Evolutionary conservation across 345 rosid species (phyloP).

Genomic region (Laguncularia racemosa): DNA sequence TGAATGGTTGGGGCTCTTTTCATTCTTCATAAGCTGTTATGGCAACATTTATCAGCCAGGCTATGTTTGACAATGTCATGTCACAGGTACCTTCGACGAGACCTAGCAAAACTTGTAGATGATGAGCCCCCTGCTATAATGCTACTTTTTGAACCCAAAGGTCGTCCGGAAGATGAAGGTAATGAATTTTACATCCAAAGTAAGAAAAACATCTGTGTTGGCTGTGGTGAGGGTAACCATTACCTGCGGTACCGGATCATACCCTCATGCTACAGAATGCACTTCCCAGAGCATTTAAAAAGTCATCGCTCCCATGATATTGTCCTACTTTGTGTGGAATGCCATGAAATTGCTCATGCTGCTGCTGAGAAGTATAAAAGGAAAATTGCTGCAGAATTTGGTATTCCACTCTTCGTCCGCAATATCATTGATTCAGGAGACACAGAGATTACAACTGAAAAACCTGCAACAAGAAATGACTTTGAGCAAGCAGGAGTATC

Average conservation of each 20-base stretch:
- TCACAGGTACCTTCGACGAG: constrained; percentile 65
- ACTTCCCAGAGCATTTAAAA: constrained; percentile 95
- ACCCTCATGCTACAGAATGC: constrained; percentile 94
- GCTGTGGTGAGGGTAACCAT: constrained; percentile 95
- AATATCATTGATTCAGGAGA: constrained; percentile 59
- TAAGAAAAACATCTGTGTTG: constrained; percentile 85
- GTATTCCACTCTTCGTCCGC: constrained; percentile 80
- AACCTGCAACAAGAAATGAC: constrained; percentile 29
- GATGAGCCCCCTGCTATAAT: constrained; percentile 80
- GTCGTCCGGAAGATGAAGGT: constrained; percentile 95
- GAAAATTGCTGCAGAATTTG: constrained; percentile 65
- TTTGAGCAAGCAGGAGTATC: constrained; percentile 68
- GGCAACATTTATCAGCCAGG: constrained; percentile 3
- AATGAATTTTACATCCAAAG: constrained; percentile 94
- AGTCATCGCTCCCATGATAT: constrained; percentile 99
- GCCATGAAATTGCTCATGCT: constrained; percentile 94
- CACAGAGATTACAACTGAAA: constrained; percentile 23
- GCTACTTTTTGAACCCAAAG: constrained; percentile 94
- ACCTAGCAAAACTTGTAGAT: constrained; percentile 75
- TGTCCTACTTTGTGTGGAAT: constrained; percentile 92
- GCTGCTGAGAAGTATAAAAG: constrained; percentile 91
- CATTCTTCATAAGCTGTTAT: constrained; percentile 8
- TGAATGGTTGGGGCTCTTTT: constrained; percentile 55
- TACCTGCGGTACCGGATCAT: constrained; percentile 87
- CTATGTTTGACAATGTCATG: constrained; percentile 8